These are phyloP conservation scores for Clavariopsis aquatica DNA, from an alignment of 495 filamentous ascomycete species.

Conservation along the genomic window DNA sequence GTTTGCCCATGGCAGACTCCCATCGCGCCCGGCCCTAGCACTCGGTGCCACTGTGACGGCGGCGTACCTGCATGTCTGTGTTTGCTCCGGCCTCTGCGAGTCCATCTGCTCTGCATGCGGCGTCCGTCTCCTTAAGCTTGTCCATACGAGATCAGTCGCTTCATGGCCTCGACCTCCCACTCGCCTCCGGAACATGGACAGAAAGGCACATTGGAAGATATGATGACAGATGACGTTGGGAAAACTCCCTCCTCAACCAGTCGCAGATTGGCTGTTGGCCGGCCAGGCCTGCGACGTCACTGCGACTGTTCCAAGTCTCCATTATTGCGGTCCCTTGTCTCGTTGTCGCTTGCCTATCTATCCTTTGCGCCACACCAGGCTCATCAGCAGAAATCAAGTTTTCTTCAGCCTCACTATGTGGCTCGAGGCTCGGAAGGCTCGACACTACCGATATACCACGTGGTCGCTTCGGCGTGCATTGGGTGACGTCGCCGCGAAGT, in stretches of 20 bases:
- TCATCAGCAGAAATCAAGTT: not conserved
- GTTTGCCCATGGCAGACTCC: not conserved
- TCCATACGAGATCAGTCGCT: not conserved
- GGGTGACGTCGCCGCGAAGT: not conserved
- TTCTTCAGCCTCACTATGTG: slow-evolving; percentile 15
- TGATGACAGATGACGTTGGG: slow-evolving; percentile 1
- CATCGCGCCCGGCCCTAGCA: slow-evolving; percentile 1
- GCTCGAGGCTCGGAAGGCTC: not conserved
- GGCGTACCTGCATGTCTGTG: slow-evolving; percentile 22
- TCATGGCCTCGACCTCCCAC: no score
- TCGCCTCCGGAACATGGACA: not conserved
- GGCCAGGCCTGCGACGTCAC: slow-evolving; percentile 4
- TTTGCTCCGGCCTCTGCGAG: not conserved
- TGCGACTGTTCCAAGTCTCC: no score
- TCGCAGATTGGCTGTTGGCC: not conserved
- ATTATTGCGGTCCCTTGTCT: not conserved
- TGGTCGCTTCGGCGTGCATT: not conserved
- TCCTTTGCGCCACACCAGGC: not conserved
- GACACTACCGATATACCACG: no score
- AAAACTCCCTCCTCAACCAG: not conserved
- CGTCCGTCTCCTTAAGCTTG: no score
- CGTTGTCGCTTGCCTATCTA: not conserved
- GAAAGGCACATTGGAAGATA: not conserved
- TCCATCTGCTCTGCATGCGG: not conserved
- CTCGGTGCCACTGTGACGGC: not conserved